Conservation (phyloP, 306 rosid genomes). For the Rosa lucieae region DNA sequence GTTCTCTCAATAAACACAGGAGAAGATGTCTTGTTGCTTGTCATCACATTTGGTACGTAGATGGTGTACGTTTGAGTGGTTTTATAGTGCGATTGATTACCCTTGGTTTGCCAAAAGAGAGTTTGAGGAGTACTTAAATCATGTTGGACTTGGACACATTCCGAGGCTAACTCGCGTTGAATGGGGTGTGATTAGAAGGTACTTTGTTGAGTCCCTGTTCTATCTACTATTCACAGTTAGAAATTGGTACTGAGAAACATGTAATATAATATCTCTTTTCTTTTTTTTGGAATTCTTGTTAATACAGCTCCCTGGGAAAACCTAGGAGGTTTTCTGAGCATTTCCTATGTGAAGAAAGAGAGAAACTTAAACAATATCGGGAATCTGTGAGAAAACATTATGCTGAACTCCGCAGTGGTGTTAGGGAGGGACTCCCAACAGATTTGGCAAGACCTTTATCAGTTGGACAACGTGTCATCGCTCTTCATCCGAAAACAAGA, state of each 20-base stretch:
- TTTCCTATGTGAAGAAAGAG: slow-evolving; percentile 74
- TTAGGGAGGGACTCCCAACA: slow-evolving; percentile 86
- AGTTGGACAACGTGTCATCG: slow-evolving; percentile 90
- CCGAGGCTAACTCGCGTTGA: slow-evolving; percentile 86
- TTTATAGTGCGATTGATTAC: slow-evolving; percentile 90
- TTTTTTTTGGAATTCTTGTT: slow-evolving; percentile 11
- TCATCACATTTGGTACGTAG: slow-evolving; percentile 66
- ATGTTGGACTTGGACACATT: slow-evolving; percentile 87
- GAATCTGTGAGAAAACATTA: slow-evolving; percentile 86
- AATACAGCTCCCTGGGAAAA: slow-evolving; percentile 90
- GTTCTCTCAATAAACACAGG: slow-evolving; percentile 49
- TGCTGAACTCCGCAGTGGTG: slow-evolving; percentile 64
- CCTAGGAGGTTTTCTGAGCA: slow-evolving; percentile 92
- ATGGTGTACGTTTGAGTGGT: slow-evolving; percentile 93
- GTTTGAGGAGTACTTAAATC: slow-evolving; percentile 90
- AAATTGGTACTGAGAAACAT: not conserved
- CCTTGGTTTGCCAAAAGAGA: slow-evolving; percentile 96
- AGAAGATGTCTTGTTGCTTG: slow-evolving; percentile 66
- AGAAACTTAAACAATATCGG: slow-evolving; percentile 77
- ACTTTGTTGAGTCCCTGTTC: slow-evolving; percentile 19
- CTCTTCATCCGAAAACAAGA: slow-evolving; percentile 84
- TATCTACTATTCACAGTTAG: slow-evolving; percentile 11
- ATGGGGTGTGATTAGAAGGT: slow-evolving; percentile 95
- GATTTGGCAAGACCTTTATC: slow-evolving; percentile 86
- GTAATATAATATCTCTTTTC: slow-evolving; percentile 13